Evolutionary conservation across 768 basidiomycete genomes (phyloP), one percentile per base, ranked within the genome.

Genomic region (Tylopilus sp.): DNA sequence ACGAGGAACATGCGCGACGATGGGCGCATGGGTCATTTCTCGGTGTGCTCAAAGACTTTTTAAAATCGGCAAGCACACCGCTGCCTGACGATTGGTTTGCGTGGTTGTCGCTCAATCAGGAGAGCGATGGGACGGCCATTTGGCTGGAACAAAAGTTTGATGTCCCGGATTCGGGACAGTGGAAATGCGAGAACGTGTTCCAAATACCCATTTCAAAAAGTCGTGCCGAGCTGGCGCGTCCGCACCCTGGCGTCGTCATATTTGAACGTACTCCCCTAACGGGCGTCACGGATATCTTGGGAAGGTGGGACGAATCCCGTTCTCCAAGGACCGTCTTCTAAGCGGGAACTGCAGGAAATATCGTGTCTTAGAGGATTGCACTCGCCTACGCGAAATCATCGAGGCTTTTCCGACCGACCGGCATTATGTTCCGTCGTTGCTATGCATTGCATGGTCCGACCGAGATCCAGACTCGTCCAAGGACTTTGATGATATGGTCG

Each of bases 111-210:
- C 74, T 82, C 60, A 89, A 90, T 62, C 80, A 82, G 13, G 83
- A 83, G 52, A 82, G 76, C 58, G 87, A 89, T 60, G 81, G 80
- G 19, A 90, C 88, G 9, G 87, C 87, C 4, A 88, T 89, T 34
- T 91, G 89, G 89, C 60, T 90, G 37, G 84, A 89, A 61, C 76
- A 77, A 58, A 92, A 92, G 67, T 89, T 91, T 54, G 76, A 84
- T 56, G 76, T 89, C 13, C 85, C 85, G 0, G 66, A 72, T 7
- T 85, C 85, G 3, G 87, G 87, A 3, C 55, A 70, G 34, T 89
- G 87, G 87, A 69, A 71, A 6, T 75, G 77, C 16, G 85, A 85
- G 53, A 66, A 65, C 7, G 70, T 85, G 5, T 87, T 87, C 64
- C 77, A 82, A 16, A 83, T 89, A 44, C 83, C 85, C 0, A 9